Evolutionary conservation across 345 rosid species (phyloP).

Genomic region (Lepidium sativum): DNA sequence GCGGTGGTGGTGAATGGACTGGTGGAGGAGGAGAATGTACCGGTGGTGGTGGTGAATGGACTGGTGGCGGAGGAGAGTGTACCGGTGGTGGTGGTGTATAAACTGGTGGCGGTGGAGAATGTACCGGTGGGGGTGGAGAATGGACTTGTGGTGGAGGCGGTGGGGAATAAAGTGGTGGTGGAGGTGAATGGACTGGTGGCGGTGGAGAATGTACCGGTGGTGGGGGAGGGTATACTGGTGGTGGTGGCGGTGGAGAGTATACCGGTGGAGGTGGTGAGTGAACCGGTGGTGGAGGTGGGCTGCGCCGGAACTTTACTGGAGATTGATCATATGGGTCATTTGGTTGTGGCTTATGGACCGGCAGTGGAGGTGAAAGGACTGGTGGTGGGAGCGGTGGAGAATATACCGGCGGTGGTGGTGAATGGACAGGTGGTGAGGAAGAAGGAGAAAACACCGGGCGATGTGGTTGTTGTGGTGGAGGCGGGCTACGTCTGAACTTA

Average conservation of each 20-base stretch:
- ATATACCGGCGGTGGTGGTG: constrained; percentile 12
- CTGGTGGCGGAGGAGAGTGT: too few species aligned
- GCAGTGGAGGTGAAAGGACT: neutral
- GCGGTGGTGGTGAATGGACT: constrained; percentile 12
- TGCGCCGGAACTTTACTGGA: constrained; percentile 22
- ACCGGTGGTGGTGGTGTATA: too few species aligned
- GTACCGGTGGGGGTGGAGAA: constrained; percentile 14
- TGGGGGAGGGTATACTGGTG: constrained; percentile 13
- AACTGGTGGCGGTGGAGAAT: neutral
- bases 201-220: constrained; percentile 15
- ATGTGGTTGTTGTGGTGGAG: constrained; percentile 21
- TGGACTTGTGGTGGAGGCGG: constrained; percentile 24
- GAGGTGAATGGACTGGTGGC: neutral
- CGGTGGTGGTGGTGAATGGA: neutral
- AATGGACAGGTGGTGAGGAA: neutral
- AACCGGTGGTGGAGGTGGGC: constrained; percentile 27
- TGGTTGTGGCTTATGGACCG: constrained; percentile 9
- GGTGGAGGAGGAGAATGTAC: constrained; percentile 12
- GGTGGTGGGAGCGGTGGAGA: constrained; percentile 16
- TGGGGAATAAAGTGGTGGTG: neutral
- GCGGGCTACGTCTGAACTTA: constrained; percentile 24
- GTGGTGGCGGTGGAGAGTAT: constrained; percentile 10
- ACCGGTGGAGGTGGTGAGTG: constrained; percentile 18
- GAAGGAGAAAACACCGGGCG: constrained; percentile 17
- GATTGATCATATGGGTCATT: constrained; percentile 20